Conservation (phyloP, 2,329 filamentous ascomycete species). For the Paradendryphiella salina region DNA sequence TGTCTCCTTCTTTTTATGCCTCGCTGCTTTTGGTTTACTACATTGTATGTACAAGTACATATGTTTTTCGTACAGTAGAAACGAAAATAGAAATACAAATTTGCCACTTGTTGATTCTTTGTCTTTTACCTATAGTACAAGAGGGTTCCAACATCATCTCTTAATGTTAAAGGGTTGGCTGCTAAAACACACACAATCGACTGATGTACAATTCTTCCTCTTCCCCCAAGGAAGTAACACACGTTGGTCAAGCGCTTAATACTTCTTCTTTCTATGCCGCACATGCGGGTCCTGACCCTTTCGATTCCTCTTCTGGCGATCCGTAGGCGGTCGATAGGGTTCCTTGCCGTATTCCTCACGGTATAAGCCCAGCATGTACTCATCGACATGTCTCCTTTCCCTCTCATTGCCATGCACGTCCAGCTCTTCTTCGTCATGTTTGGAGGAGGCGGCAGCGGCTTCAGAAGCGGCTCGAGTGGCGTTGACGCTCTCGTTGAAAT, state of each 20-base stretch:
- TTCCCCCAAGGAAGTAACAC: not conserved
- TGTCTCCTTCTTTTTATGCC: no score
- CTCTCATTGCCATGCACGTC: slow-evolving; percentile 24
- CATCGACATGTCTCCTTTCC: slow-evolving; percentile 38
- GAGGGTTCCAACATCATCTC: not conserved
- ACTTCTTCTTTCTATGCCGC: slow-evolving; percentile 35
- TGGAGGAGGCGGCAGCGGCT: slow-evolving; percentile 12
- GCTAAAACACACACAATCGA: not conserved
- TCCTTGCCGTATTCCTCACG: slow-evolving; percentile 42
- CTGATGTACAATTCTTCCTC: not conserved
- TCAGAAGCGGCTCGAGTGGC: slow-evolving; percentile 32
- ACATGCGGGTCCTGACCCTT: slow-evolving; percentile 42
- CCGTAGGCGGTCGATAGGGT: slow-evolving; percentile 37
- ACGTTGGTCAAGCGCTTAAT: slow-evolving; percentile 9
- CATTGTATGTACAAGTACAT: no score
- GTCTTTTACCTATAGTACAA: no score
- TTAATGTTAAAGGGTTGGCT: not conserved
- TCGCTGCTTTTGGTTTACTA: no score
- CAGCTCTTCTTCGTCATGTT: slow-evolving; percentile 21
- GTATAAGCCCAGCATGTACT: slow-evolving; percentile 41
- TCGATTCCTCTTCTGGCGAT: slow-evolving; percentile 37
- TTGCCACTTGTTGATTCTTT: not conserved
- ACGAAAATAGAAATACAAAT: no score
- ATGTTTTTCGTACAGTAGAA: not conserved
- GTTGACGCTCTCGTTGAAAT: slow-evolving; percentile 43